Percentiles rank a stretch among this genome's conserved stretches.
phyloP scores from a whole-genome alignment of 768 basidiomycete genomes.

The Sporobolomyces roseus region DNA sequence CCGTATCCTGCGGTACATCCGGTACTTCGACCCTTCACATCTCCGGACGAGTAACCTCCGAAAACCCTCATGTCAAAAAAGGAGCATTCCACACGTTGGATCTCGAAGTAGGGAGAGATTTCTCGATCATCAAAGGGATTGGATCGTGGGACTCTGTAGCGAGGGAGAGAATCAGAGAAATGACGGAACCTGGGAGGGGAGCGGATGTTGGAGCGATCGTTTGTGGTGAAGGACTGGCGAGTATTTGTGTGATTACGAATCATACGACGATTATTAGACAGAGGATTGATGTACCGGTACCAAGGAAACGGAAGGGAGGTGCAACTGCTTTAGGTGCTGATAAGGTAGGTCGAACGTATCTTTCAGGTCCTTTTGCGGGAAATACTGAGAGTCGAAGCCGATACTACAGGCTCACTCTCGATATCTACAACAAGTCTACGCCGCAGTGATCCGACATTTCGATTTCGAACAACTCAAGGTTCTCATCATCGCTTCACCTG shows the following conservation, averaged over 20 bases:
- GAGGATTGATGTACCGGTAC: constrained; percentile 80
- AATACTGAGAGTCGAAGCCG: not conserved
- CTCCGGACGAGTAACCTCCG: constrained; percentile 74
- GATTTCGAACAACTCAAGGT: constrained; percentile 78
- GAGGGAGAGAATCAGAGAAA: constrained; percentile 72
- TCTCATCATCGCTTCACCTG: constrained; percentile 93
- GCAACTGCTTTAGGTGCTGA: constrained; percentile 80
- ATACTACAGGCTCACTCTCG: constrained; percentile 60
- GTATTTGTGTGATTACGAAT: constrained; percentile 89
- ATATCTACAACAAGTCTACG: constrained; percentile 80
- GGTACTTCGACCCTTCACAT: constrained; percentile 63
- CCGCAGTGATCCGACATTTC: constrained; percentile 82
- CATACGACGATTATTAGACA: constrained; percentile 94
- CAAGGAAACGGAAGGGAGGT: constrained; percentile 79
- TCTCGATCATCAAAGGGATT: constrained; percentile 74
- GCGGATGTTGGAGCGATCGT: constrained; percentile 96
- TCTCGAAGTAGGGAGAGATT: constrained; percentile 81
- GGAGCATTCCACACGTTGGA: constrained; percentile 94
- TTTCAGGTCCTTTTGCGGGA: not conserved
- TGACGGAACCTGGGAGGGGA: constrained; percentile 86
- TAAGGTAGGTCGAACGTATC: constrained; percentile 53
- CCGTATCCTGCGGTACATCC: constrained; percentile 48
- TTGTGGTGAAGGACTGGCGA: constrained; percentile 90
- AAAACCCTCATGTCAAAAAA: constrained; percentile 83
- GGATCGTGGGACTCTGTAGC: constrained; percentile 92